Conservation (phyloP, 495 filamentous ascomycete species). For the Tuber brumale region DNA sequence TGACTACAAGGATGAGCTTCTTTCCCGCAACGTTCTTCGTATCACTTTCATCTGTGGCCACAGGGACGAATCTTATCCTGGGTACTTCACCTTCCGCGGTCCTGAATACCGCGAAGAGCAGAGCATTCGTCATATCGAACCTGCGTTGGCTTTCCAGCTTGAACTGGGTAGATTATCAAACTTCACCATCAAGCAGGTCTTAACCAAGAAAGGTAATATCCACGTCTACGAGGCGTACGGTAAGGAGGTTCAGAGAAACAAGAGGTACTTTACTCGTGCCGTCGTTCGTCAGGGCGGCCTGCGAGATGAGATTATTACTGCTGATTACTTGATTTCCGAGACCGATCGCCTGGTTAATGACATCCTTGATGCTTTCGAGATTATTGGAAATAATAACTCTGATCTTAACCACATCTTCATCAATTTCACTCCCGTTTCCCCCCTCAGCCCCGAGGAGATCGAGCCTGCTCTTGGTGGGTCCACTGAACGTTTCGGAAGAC, state of each 20-base stretch:
- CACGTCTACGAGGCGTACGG: constrained; percentile 96
- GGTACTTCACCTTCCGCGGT: constrained; percentile 96
- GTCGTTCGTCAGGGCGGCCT: constrained; percentile 87
- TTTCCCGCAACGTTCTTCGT: constrained; percentile 74
- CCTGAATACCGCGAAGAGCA: constrained; percentile 82
- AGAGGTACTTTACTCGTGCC: constrained; percentile 95
- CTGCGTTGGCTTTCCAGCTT: constrained; percentile 94
- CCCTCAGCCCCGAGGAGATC: constrained; percentile 79
- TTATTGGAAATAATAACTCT: constrained; percentile 97
- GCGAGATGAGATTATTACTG: constrained; percentile 92
- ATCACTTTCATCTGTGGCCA: constrained; percentile 95
- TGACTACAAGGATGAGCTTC: constrained; percentile 76
- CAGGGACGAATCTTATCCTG: constrained; percentile 88
- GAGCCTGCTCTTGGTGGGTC: constrained; percentile 92
- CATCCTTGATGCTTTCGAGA: constrained; percentile 96
- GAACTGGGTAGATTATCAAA: constrained; percentile 89
- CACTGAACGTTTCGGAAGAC: constrained; percentile 89
- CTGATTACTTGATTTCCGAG: constrained; percentile 96
- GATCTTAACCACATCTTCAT: constrained; percentile 99
- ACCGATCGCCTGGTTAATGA: constrained; percentile 94
- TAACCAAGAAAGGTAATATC: constrained; percentile 97
- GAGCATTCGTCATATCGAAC: constrained; percentile 94
- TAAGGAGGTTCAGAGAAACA: constrained; percentile 87
- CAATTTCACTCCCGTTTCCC: constrained; percentile 95
- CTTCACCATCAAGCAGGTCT: constrained; percentile 94